Percentiles rank a stretch among this genome's conserved stretches.
Conservation (phyloP, 495 filamentous ascomycete genomes). For the Aspergillus homomorphus region DNA sequence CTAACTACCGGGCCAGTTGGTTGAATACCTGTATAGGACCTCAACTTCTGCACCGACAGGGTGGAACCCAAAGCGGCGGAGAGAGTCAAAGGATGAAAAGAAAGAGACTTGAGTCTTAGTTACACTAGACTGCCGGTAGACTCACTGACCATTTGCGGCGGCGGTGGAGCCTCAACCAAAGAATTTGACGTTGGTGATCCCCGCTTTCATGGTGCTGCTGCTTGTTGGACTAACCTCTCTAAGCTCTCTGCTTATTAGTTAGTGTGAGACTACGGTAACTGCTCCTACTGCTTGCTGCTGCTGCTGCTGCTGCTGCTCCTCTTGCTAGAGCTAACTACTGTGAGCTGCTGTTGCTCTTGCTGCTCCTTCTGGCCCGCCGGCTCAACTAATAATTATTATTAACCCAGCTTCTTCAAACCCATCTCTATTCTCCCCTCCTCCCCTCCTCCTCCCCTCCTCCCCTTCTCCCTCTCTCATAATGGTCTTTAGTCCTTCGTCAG, state of each 20-base stretch:
- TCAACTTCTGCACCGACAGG: neutral
- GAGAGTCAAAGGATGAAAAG: no score
- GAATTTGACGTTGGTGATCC: slow-evolving; percentile 37
- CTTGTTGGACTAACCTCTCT: neutral
- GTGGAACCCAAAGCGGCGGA: neutral
- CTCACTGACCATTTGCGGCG: slow-evolving; percentile 12
- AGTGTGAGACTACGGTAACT: slow-evolving; percentile 14
- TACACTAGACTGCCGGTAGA: no score
- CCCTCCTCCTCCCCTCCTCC: neutral
- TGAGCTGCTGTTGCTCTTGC: neutral
- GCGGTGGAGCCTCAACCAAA: slow-evolving; percentile 31
- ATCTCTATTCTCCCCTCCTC: neutral
- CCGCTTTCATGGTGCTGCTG: slow-evolving; percentile 16
- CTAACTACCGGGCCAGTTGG: no score
- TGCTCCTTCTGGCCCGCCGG: slow-evolving; percentile 4
- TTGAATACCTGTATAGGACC: no score
- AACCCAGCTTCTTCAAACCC: neutral
- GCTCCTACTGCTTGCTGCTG: neutral
- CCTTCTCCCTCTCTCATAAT: neutral
- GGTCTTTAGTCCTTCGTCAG: slow-evolving; percentile 5
- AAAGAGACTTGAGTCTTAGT: neutral
- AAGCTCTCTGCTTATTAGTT: neutral
- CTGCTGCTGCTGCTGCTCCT: neutral
- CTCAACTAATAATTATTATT: slow-evolving; percentile 6
- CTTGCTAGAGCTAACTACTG: neutral